A percentile compares a stretch with the other conserved stretches of the same genome.
These are phyloP conservation scores for Candida mattraensis DNA, from an alignment of 805 yeast species.

Conservation along the genomic window DNA sequence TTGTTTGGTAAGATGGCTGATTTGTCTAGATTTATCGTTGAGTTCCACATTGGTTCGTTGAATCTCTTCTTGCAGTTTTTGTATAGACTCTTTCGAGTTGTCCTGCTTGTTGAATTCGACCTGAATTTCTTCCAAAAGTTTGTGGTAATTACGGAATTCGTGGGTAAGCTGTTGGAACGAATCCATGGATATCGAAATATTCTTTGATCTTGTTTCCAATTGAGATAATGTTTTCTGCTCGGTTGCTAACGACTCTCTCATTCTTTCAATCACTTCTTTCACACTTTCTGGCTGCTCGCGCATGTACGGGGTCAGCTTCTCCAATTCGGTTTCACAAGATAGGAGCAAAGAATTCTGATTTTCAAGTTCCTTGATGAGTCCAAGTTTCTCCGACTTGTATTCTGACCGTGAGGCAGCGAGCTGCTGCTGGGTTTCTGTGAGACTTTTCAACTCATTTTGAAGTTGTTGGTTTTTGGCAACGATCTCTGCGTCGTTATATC, in stretches of 20 bases:
- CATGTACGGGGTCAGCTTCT: slow-evolving; percentile 57
- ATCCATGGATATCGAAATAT: slow-evolving; percentile 53
- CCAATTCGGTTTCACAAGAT: slow-evolving; percentile 58
- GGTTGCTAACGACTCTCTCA: slow-evolving; percentile 43
- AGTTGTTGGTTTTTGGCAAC: slow-evolving; percentile 52
- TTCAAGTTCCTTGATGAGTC: slow-evolving; percentile 57
- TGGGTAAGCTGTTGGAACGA: slow-evolving; percentile 54
- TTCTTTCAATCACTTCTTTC: slow-evolving; percentile 50
- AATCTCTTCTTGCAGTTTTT: slow-evolving; percentile 28
- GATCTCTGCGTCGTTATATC: slow-evolving; percentile 41
- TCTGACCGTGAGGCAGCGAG: slow-evolving; percentile 59
- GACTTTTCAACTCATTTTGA: slow-evolving; percentile 59
- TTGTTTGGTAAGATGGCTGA: slow-evolving; percentile 37
- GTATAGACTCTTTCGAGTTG: slow-evolving; percentile 23
- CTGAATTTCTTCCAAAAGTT: slow-evolving; percentile 49
- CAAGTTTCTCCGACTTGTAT: slow-evolving; percentile 63
- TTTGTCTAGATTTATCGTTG: slow-evolving; percentile 34
- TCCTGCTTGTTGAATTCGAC: slow-evolving; percentile 46
- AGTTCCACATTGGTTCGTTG: slow-evolving; percentile 17
- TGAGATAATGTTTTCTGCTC: slow-evolving; percentile 40
- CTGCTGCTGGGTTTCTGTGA: slow-evolving; percentile 62
- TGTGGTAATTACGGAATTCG: slow-evolving; percentile 42
- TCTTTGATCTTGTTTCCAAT: slow-evolving; percentile 49
- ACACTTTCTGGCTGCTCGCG: slow-evolving; percentile 60
- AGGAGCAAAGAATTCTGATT: slow-evolving; percentile 56